Evolutionary conservation across 148 eudicot genomes (phyloP).

Genomic region (Euryodendron excelsum): DNA sequence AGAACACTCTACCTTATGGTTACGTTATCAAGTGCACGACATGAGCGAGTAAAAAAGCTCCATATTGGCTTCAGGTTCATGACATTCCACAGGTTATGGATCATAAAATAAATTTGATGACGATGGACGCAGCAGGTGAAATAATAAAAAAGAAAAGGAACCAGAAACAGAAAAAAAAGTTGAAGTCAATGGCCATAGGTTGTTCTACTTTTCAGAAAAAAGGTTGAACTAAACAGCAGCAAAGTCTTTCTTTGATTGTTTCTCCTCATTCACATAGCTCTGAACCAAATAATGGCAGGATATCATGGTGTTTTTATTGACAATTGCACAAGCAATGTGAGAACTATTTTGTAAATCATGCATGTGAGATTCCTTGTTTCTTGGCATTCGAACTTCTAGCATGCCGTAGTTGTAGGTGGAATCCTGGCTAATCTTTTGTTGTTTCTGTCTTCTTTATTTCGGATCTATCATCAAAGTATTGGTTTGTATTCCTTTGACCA

Average conservation of each 20-base stretch:
- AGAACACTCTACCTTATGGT: background rate
- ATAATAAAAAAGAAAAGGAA: background rate
- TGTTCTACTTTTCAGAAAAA: background rate
- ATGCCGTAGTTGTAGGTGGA: background rate
- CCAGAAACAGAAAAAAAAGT: background rate
- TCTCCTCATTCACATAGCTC: background rate
- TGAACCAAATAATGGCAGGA: background rate
- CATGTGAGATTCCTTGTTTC: slow-evolving; percentile 4
- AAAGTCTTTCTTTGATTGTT: background rate
- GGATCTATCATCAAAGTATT: background rate
- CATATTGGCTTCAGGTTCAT: background rate
- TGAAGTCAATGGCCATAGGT: background rate
- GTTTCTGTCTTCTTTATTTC: background rate
- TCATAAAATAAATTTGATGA: background rate
- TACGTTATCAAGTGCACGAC: background rate
- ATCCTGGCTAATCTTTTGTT: background rate
- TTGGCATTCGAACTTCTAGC: background rate
- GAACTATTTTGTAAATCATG: background rate
- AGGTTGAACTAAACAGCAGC: background rate
- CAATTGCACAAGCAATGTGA: background rate
- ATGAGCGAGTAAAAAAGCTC: background rate
- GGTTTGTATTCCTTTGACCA: background rate
- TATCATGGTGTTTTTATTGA: background rate
- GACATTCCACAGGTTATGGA: background rate
- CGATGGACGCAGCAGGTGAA: background rate